A percentile compares a stretch with the other conserved stretches of the same genome.
Evolutionary conservation across 78 protist genomes (phyloP).

Genomic region (Dictyostelium intermedium): DNA sequence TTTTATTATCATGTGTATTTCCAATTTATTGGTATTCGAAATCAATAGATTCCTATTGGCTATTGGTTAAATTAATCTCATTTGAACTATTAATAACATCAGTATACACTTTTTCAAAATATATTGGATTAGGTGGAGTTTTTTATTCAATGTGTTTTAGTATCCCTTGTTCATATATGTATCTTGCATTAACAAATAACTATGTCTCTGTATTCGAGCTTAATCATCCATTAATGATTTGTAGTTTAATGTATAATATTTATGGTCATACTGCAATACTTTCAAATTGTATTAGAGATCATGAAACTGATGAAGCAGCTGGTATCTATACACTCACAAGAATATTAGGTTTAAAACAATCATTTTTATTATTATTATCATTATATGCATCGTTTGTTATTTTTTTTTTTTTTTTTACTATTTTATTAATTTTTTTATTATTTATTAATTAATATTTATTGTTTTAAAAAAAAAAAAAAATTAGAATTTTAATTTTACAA

Average conservation of each 20-base stretch:
- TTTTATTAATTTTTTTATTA: too few relatives aligned
- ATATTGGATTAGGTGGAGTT: background rate
- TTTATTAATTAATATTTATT: too few relatives aligned
- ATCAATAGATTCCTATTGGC: background rate
- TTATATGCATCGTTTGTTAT: background rate
- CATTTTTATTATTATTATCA: background rate
- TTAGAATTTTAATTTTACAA: background rate
- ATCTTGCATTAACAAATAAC: background rate
- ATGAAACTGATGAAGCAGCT: background rate
- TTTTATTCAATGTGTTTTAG: background rate
- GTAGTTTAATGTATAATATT: background rate
- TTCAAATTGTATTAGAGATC: slow-evolving; percentile 6
- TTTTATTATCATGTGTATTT: background rate
- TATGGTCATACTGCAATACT: background rate
- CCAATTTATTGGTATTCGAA: background rate
- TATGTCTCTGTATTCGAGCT: background rate
- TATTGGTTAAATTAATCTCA: background rate
- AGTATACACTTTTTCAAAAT: background rate
- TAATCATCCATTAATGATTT: background rate
- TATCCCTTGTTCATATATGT: background rate
- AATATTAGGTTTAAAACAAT: background rate
- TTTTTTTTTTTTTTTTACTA: too few relatives aligned
- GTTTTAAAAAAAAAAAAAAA: too few relatives aligned
- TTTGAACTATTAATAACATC: background rate
- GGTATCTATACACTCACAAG: background rate